A percentile compares a stretch with the other conserved stretches of the same genome.
Conservation (phyloP, 805 yeast genomes). For the Ogataea salicorniae region DNA sequence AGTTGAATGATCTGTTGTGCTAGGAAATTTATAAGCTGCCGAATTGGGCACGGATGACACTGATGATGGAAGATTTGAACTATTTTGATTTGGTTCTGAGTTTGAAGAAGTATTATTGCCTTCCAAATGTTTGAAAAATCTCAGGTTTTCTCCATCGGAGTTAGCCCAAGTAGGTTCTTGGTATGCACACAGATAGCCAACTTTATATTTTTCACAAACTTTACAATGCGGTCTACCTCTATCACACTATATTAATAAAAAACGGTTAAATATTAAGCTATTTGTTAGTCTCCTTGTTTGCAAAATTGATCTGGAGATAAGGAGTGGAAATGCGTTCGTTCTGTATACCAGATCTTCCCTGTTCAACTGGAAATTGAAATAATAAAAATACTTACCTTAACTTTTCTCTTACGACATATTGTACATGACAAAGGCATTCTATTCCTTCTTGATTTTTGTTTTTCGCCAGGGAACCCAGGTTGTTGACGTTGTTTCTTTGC, state of each 20-base stretch:
- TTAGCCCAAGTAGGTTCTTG: constrained; percentile 28
- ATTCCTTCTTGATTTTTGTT: constrained; percentile 32
- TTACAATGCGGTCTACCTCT: constrained; percentile 31
- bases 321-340: too few relatives aligned
- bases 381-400: constrained; percentile 30
- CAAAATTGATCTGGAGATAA: neutral
- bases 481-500: too few relatives aligned
- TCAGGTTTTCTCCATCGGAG: constrained; percentile 11
- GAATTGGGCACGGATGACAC: neutral
- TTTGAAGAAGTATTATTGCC: neutral
- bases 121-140: neutral
- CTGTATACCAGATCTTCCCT: neutral
- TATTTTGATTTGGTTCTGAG: neutral
- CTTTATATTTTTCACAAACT: constrained; percentile 28
- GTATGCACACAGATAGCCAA: constrained; percentile 27
- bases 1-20: too few relatives aligned
- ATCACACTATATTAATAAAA: constrained; percentile 25
- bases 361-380: neutral
- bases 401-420: constrained; percentile 42
- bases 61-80: neutral
- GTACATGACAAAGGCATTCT: constrained; percentile 43
- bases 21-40: neutral
- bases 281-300: neutral
- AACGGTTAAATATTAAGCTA: neutral
- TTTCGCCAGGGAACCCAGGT: neutral